Conservation (phyloP, 1,139 yeast genomes). For the Sugiyamaella neomexicana region DNA sequence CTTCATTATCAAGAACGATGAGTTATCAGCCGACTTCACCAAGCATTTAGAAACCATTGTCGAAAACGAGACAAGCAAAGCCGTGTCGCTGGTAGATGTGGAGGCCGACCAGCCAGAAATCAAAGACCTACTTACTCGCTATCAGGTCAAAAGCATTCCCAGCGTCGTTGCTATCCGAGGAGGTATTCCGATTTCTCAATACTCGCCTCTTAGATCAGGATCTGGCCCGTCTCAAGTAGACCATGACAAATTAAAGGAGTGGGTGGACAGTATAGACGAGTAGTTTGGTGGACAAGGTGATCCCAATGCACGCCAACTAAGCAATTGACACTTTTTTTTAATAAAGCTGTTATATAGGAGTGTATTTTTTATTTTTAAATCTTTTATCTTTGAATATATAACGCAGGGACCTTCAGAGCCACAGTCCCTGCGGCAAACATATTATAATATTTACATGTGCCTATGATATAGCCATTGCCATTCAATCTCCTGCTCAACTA, state of each 20-base stretch:
- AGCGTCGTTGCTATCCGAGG: slow-evolving; percentile 65
- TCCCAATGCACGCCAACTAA: too few relatives aligned
- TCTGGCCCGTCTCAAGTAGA: slow-evolving; percentile 41
- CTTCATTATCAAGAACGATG: slow-evolving; percentile 70
- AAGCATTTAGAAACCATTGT: slow-evolving; percentile 59
- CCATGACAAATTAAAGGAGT: slow-evolving; percentile 54
- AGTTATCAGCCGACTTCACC: slow-evolving; percentile 61
- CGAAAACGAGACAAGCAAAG: slow-evolving; percentile 52
- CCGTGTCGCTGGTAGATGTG: slow-evolving; percentile 65
- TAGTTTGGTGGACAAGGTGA: neutral
- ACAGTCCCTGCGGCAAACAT: neutral
- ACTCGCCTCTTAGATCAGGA: slow-evolving; percentile 44
- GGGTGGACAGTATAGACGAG: slow-evolving; percentile 48
- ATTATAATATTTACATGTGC: neutral
- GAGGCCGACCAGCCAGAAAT: slow-evolving; percentile 68
- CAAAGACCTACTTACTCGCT: slow-evolving; percentile 57
- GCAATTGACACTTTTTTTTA: too few relatives aligned
- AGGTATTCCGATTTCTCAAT: slow-evolving; percentile 60
- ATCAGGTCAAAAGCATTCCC: slow-evolving; percentile 62
- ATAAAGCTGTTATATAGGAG: too few relatives aligned
- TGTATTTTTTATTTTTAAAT: too few relatives aligned
- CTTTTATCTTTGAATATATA: too few relatives aligned
- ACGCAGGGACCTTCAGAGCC: neutral
- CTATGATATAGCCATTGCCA: neutral
- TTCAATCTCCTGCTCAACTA: neutral